Evolutionary conservation across 2,329 filamentous ascomycete genomes (phyloP), one percentile per base, ranked within the genome.

Genomic region (Venturiaceae sp.): DNA sequence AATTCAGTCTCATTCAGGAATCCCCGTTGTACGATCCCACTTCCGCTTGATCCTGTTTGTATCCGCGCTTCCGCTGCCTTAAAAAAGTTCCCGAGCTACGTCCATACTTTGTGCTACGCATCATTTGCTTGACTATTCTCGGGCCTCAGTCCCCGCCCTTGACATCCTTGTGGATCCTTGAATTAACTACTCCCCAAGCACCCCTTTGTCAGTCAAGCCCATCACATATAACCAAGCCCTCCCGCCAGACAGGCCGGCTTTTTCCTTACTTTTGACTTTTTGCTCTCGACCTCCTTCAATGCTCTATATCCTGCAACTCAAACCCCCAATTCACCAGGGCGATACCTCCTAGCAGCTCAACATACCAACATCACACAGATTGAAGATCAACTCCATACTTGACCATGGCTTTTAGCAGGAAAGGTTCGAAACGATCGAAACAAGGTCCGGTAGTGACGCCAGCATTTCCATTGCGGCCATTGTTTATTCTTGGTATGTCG

Each of bases 401-500:
- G 3, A 50, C 30, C 44, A 50, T 50, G 44, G 44, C 44, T n/a
- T 50, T 30, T 50, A 26, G 26, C 44, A 30, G 3, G n/a, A 50
- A 30, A 1, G 30, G 8, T 23, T 50, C 44, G 44, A 50, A 50
- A 26, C 16, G 19, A 50, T 23, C 44, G 3, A 30, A 11, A 30
- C 4, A 14, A 26, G 44, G 8, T 16, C 44, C 16, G 9, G 26
- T 19, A 16, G 44, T 16, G 11, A 50, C 44, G 16, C 13, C 44
- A 50, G 44, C 44, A 50, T 50, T 86, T 69, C 83, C 83, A 39
- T 73, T 75, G 39, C 76, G 74, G 64, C 83, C 85, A 66, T 75
- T 86, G 64, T 80, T 79, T 59, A 70, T 82, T 26, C 69, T 82
- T 58, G 78, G 80, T 82, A 72, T 64, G 77, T 65, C 26, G 13